phyloP scores from a whole-genome alignment of 2,329 filamentous ascomycete genomes.

The Fusarium goolgardi region DNA sequence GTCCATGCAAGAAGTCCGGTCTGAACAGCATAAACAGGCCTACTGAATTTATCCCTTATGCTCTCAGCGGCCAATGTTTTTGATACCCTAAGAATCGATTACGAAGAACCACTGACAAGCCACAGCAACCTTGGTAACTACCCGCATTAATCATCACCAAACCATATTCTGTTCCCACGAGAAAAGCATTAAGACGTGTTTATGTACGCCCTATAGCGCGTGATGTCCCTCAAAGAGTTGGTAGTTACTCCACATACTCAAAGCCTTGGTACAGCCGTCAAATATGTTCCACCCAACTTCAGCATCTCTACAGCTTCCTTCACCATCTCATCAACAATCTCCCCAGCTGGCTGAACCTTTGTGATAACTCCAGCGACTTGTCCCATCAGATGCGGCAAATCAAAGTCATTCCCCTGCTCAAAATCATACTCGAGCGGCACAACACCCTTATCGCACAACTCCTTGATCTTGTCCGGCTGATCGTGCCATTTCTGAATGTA shows the following conservation, averaged over 20 bases:
- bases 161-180: background rate
- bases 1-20: no score
- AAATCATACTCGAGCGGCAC: constrained; percentile 87
- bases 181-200: background rate
- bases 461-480: constrained; percentile 77
- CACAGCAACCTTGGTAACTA: no score
- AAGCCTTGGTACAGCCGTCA: constrained; percentile 58
- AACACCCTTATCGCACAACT: constrained; percentile 79
- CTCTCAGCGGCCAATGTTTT: no score
- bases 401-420: constrained; percentile 83
- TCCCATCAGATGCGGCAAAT: constrained; percentile 92
- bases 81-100: no score
- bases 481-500: constrained; percentile 87
- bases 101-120: no score
- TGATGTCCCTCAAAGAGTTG: background rate
- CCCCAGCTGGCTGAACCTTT: constrained; percentile 81
- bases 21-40: no score
- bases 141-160: no score
- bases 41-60: no score
- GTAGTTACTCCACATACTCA: constrained; percentile 22
- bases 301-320: constrained; percentile 77
- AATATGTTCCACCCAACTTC: constrained; percentile 69
- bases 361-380: constrained; percentile 85
- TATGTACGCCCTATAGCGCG: background rate
- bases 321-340: constrained; percentile 94